A percentile compares a stretch with the other conserved stretches of the same genome.
Evolutionary conservation across 2,329 filamentous ascomycete genomes (phyloP).

Genomic region (Thielaviopsis populi): DNA sequence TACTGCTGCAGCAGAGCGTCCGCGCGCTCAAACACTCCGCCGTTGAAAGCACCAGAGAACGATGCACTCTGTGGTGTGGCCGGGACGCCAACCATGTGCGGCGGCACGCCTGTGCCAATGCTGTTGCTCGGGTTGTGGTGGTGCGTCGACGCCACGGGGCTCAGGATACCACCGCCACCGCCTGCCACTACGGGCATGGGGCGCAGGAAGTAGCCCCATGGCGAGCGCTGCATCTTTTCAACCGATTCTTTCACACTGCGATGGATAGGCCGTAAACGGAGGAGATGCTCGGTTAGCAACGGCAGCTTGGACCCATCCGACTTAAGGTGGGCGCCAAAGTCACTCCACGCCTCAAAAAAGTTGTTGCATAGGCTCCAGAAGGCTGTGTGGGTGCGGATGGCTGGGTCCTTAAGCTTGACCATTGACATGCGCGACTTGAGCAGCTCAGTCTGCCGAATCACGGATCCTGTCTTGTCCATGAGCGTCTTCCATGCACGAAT

Average conservation of each 20-base stretch:
- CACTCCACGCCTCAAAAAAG: constrained; percentile 56
- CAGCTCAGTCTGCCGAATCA: constrained; percentile 57
- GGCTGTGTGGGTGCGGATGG: constrained; percentile 45
- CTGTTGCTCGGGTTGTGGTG: constrained; percentile 11
- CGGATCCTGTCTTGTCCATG: constrained; percentile 53
- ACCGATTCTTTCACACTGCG: constrained; percentile 68
- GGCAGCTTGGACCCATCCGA: constrained; percentile 33
- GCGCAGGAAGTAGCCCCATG: constrained; percentile 35
- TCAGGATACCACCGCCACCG: constrained; percentile 14
- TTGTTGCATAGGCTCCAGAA: constrained; percentile 61
- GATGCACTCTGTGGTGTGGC: constrained; percentile 48
- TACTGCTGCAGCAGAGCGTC: constrained; percentile 40
- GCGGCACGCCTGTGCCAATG: not conserved
- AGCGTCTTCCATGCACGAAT: constrained; percentile 54
- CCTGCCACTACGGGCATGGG: constrained; percentile 19
- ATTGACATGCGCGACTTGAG: constrained; percentile 58
- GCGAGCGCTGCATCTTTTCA: constrained; percentile 49
- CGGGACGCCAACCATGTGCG: constrained; percentile 53
- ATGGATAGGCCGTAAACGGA: constrained; percentile 65
- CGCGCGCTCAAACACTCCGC: constrained; percentile 45
- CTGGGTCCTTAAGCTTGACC: constrained; percentile 75
- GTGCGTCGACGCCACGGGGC: constrained; percentile 12
- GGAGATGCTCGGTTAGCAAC: constrained; percentile 51
- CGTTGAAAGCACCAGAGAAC: constrained; percentile 39
- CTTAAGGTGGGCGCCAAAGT: constrained; percentile 48